A percentile compares a stretch with the other conserved stretches of the same genome.
Conservation (phyloP, 106 monocot species). For the Narthecium ossifragum region DNA sequence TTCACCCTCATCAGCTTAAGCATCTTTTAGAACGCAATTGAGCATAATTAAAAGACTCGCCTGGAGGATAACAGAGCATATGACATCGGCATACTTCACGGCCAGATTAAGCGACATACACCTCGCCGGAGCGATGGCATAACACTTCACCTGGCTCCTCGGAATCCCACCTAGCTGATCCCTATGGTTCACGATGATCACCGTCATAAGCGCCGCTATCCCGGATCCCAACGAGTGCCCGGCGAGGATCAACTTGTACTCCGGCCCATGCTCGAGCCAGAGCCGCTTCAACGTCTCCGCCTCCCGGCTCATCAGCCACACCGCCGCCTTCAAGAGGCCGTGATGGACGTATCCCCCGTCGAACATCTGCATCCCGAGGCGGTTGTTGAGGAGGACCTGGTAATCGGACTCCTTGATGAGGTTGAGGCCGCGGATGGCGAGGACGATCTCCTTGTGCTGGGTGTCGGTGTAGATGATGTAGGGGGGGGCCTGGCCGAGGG, state of each 20-base stretch:
- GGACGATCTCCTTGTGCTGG: slow-evolving; percentile 34
- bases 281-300: slow-evolving; percentile 36
- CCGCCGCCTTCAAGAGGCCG: slow-evolving; percentile 70
- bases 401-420: slow-evolving; percentile 66
- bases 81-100: slow-evolving; percentile 88
- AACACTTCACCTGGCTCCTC: slow-evolving; percentile 44
- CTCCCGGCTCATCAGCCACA: slow-evolving; percentile 62
- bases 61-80: slow-evolving; percentile 75
- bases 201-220: slow-evolving; percentile 66
- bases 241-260: slow-evolving; percentile 54
- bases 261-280: slow-evolving; percentile 28
- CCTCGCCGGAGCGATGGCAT: slow-evolving; percentile 75
- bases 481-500: slow-evolving; percentile 45
- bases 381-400: slow-evolving; percentile 55
- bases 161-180: slow-evolving; percentile 45
- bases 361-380: slow-evolving; percentile 54
- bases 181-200: slow-evolving; percentile 57
- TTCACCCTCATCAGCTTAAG: too few species aligned
- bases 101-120: slow-evolving; percentile 90
- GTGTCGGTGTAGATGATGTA: slow-evolving; percentile 70
- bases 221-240: slow-evolving; percentile 88
- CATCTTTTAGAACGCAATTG: too few species aligned
- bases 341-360: slow-evolving; percentile 62
- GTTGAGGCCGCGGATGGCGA: slow-evolving; percentile 81
- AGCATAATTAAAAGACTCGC: too few species aligned